Percentiles rank a stretch among this genome's conserved stretches.
phyloP scores from a whole-genome alignment of 2,329 filamentous ascomycete genomes.

The Penicillium sp. region DNA sequence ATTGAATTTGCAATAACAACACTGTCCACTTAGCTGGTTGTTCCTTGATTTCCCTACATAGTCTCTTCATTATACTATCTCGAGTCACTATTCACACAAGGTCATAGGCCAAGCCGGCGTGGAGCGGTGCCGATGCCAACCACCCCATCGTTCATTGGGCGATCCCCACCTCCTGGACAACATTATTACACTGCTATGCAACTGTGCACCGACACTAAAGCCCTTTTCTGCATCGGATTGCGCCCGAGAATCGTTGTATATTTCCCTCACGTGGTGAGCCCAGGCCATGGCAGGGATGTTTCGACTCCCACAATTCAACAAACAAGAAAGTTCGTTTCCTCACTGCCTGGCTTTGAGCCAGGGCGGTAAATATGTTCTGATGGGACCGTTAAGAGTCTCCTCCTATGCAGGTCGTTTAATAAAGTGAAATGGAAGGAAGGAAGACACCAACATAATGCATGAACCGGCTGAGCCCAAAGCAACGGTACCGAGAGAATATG shows the following conservation, averaged over 20 bases:
- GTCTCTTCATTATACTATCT: neutral
- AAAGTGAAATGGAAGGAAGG: no score
- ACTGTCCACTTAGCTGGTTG: neutral
- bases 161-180: neutral
- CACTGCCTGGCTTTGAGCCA: no score
- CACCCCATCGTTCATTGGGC: neutral
- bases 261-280: no score
- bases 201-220: neutral
- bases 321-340: no score
- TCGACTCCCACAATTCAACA: no score
- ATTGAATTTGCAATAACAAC: neutral
- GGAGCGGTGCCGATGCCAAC: neutral
- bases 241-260: neutral
- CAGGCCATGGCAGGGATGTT: no score
- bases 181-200: neutral
- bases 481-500: no score
- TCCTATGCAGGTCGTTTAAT: no score
- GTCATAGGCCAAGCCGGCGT: neutral
- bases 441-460: no score
- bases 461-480: no score
- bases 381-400: no score
- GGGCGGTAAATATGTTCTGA: no score
- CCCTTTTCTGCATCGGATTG: neutral
- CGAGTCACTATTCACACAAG: neutral
- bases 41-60: neutral